Base-by-base conservation (phyloP, 306 rosid genomes). In the Vigna trinervia region DNA sequence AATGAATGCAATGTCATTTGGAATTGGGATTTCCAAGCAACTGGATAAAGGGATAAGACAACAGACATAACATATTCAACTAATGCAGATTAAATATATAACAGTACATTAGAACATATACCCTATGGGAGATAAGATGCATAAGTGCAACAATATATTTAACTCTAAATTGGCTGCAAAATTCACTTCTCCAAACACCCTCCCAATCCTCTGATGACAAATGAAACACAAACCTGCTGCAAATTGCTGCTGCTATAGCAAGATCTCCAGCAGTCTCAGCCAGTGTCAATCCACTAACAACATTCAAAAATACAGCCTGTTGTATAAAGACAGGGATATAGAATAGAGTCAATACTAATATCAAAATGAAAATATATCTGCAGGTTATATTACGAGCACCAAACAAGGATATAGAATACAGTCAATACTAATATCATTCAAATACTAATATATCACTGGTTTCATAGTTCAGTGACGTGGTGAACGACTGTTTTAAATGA, bases 221-320 rank as follows among this genome's bases (percentile, higher is more conserved):
- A 62, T 12, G 39, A 62, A 74, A 56, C 36, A 56, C 74, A 45
- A 81, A 85, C 98, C 98, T 95, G 97, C 98, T 95, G 87, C 98
- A 92, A 78, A 94, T 94, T 60, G 98, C 97, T 69, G 88, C 93
- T 5, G 98, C 98, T 76, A 95, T 69, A 23, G 98, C 97, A 75
- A 95, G 95, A 89, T 95, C 98, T 77, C 98, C 97, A 5, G 97
- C 97, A 22, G 98, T 90, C 84, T 95, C 98, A 8, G 84, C 47
- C 82, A 95, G 68, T 5, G 67, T 67, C 81, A 89, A 76, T 79
- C 98, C 98, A 36, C 96, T 88, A 11, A 95, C 96, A 75, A 92
- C 97, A 73, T 95, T 95, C 74, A 95, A 51, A 81, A 88, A 95
- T 73, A 95, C 80, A 15, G 87, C 90, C 98, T 95, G 86, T 61